Evolutionary conservation across 345 rosid genomes (phyloP), one percentile per base, ranked within the genome.

Genomic region (Nasturtium officinale): DNA sequence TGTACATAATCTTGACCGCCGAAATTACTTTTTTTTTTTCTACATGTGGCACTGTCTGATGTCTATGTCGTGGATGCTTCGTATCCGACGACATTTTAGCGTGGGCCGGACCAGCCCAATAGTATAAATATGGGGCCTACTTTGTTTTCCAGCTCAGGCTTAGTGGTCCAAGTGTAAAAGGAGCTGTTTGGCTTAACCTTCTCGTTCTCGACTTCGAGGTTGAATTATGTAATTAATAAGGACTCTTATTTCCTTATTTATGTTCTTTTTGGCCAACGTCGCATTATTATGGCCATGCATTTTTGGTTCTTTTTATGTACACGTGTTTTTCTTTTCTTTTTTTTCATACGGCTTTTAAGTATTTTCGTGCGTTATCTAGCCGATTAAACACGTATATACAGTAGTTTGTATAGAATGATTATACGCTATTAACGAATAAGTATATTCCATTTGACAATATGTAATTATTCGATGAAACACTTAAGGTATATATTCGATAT

Each of bases 71-170:
- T 74, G 73, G 73, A 58, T 59, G 73, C 48, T 67, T 63, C 47
- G 56, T 54, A 54, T 43, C 64, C n/a, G 11, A 52, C 62, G 67
- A 66, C 67, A 74, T 45, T 45, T 58, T 48, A 23, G 3, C 16
- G 38, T 58, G 78, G 78, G 78, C 78, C 73, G 53, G 58, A 67
- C 50, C 46, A 67, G 78, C 54, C 73, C 72, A 74, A 38, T 67
- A 12, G 7, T 6, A 51, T 38, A 7, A 28, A n/a, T 8, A 20
- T 16, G 52, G 54, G 73, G 29, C 56, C 73, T 12, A 51, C 47
- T 67, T 66, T 28, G 21, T 59, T 43, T 21, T 61, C 78, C 78
- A 51, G 67, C 55, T 67, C 61, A 60, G 47, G 54, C 30, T 3
- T 46, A 28, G 33, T 67, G 30, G 62, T 67, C 73, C 78, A 75